Evolutionary conservation across 2,329 filamentous ascomycete genomes (phyloP).

Genomic region (Chrysosphaeria jannelii): DNA sequence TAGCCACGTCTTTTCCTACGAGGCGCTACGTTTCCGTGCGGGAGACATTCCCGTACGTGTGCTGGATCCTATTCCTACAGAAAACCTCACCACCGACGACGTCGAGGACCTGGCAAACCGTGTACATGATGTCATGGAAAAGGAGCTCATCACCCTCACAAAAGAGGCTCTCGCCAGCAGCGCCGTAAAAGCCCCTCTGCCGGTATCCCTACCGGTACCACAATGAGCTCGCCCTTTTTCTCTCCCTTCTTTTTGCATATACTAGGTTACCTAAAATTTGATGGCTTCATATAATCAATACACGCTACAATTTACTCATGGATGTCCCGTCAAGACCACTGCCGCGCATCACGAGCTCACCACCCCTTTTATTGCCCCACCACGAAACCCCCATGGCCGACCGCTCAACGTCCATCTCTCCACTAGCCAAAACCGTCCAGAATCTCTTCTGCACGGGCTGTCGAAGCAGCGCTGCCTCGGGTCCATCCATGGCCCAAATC

Average conservation of each 20-base stretch:
- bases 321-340: conserved; percentile 4
- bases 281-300: not conserved
- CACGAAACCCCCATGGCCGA: conserved; percentile 52
- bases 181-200: not conserved
- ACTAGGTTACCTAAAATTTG: not conserved
- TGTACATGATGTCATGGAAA: conserved; percentile 48
- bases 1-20: conserved; percentile 36
- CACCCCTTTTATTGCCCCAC: conserved; percentile 40
- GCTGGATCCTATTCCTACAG: conserved; percentile 51
- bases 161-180: conserved; percentile 11
- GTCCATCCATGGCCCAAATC: conserved; percentile 24
- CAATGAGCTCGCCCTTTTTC: no score
- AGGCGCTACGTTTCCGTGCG: conserved; percentile 30
- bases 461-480: conserved; percentile 21
- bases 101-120: conserved; percentile 41
- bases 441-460: conserved; percentile 38
- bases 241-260: not conserved
- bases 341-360: conserved; percentile 14
- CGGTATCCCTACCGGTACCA: no score
- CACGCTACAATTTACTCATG: no score
- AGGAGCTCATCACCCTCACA: conserved; percentile 25
- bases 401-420: conserved; percentile 71
- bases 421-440: conserved; percentile 49
- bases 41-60: conserved; percentile 47
- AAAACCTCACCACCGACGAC: conserved; percentile 40